Evolutionary conservation across 2,329 filamentous ascomycete species (phyloP).

Genomic region (Teratosphaeria pseudoeucalypti): DNA sequence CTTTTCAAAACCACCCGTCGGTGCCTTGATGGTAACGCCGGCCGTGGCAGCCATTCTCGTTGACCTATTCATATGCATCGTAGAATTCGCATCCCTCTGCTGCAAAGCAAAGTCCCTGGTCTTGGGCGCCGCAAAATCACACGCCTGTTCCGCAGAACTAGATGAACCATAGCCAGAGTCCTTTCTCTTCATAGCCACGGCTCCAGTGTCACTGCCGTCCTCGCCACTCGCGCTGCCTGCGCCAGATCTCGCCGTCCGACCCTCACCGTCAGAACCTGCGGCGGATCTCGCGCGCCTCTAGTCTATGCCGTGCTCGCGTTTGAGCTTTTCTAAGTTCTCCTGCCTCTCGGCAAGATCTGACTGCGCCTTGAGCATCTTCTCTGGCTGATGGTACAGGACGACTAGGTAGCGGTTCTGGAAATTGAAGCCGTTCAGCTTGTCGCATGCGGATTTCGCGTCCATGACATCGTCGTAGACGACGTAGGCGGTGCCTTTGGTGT

Average conservation of each 20-base stretch:
- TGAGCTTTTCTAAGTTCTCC: conserved; percentile 96
- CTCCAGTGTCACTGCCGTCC: background rate
- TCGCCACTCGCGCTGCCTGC: conserved; percentile 3
- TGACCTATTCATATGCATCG: conserved; percentile 3
- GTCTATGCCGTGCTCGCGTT: conserved; percentile 96
- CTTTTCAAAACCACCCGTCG: conserved; percentile 1
- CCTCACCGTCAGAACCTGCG: conserved; percentile 17
- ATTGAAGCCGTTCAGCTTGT: conserved; percentile 99
- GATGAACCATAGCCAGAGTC: conserved; percentile 16
- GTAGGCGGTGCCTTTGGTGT: conserved; percentile 96
- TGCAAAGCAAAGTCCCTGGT: conserved; percentile 18
- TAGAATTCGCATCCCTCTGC: conserved; percentile 5
- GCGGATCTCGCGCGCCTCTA: conserved; percentile 40
- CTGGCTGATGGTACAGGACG: conserved; percentile 66
- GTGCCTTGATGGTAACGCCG: conserved; percentile 8
- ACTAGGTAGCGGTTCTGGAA: conserved; percentile 99
- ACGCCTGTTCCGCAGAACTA: background rate
- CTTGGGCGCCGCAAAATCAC: conserved; percentile 15
- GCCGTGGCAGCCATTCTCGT: conserved; percentile 5
- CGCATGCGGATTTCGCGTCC: conserved; percentile 97
- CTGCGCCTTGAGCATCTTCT: conserved; percentile 65
- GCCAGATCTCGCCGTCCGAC: conserved; percentile 18
- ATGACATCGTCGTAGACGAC: conserved; percentile 99
- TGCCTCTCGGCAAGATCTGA: conserved; percentile 79
- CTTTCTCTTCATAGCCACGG: conserved; percentile 11